phyloP scores from a whole-genome alignment of 1,139 yeast genomes.

The Geotrichum fermentans region DNA sequence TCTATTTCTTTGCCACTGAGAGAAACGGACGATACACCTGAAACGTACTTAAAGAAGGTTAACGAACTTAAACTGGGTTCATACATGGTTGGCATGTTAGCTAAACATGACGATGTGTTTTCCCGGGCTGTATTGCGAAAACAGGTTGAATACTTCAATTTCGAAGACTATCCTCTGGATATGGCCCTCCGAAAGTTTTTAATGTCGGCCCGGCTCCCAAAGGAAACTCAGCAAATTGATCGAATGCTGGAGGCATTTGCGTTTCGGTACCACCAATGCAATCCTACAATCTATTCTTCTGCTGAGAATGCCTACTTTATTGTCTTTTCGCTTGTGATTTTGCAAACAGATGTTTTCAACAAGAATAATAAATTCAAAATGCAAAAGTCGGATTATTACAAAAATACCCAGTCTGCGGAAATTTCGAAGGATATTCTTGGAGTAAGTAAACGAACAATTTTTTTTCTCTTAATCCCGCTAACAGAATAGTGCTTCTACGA shows the following conservation, averaged over 20 bases:
- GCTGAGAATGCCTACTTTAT: conserved; percentile 54
- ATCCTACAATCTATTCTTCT: conserved; percentile 38
- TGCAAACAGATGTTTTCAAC: conserved; percentile 68
- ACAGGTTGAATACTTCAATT: conserved; percentile 44
- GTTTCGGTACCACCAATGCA: conserved; percentile 43
- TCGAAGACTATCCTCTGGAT: conserved; percentile 53
- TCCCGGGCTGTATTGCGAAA: conserved; percentile 38
- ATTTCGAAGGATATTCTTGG: conserved; percentile 42
- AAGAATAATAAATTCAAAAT: conserved; percentile 58
- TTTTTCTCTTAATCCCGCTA: conserved; percentile 22
- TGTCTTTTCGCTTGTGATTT: conserved; percentile 56
- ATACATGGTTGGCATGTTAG: conserved; percentile 40
- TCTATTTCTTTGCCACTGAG: conserved; percentile 33
- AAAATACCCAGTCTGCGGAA: conserved; percentile 36
- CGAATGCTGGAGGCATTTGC: conserved; percentile 55
- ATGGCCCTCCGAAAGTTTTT: conserved; percentile 55
- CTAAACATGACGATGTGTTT: conserved; percentile 39
- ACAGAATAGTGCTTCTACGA: conserved; percentile 50
- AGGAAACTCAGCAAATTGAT: conserved; percentile 69
- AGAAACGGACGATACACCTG: conserved; percentile 36
- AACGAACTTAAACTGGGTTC: conserved; percentile 36
- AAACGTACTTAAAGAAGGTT: conserved; percentile 37
- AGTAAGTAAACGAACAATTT: conserved; percentile 27
- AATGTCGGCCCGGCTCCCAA: conserved; percentile 53
- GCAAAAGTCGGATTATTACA: conserved; percentile 56